A percentile compares a stretch with the other conserved stretches of the same genome.
phyloP scores from a whole-genome alignment of 495 filamentous ascomycete genomes.

The Hypoxylon lienhwacheense region DNA sequence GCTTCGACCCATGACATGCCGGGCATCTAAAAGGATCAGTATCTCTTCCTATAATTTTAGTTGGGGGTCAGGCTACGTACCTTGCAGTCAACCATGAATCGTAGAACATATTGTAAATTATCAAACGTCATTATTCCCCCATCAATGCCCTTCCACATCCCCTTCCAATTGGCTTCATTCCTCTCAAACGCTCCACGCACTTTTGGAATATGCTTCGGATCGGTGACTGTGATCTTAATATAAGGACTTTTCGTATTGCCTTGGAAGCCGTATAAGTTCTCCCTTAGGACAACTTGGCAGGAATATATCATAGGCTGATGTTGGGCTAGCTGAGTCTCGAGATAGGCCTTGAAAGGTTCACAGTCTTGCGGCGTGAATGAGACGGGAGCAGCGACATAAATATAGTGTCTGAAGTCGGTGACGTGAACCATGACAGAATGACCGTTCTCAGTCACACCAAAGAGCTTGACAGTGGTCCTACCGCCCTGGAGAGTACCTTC shows the following conservation, averaged over 20 bases:
- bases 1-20: constrained; percentile 99
- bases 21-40: constrained; percentile 58
- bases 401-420: constrained; percentile 92
- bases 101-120: constrained; percentile 88
- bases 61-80: constrained; percentile 50
- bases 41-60: neutral
- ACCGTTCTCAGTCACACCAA: constrained; percentile 93
- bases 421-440: constrained; percentile 96
- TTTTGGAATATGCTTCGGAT: constrained; percentile 76
- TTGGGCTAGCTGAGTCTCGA: constrained; percentile 72
- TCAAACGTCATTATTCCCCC: constrained; percentile 83
- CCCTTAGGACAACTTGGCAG: constrained; percentile 74
- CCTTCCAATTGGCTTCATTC: constrained; percentile 82
- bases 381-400: constrained; percentile 88
- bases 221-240: constrained; percentile 86
- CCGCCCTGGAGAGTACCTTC: constrained; percentile 78
- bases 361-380: constrained; percentile 77
- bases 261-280: constrained; percentile 91
- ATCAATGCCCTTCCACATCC: constrained; percentile 77
- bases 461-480: constrained; percentile 77
- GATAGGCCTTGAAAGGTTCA: constrained; percentile 69
- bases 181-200: constrained; percentile 72
- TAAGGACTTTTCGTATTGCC: constrained; percentile 91
- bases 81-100: constrained; percentile 97
- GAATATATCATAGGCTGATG: constrained; percentile 62